Conservation (phyloP, 2,329 filamentous ascomycete genomes). For the Thermoascus crustaceus region DNA sequence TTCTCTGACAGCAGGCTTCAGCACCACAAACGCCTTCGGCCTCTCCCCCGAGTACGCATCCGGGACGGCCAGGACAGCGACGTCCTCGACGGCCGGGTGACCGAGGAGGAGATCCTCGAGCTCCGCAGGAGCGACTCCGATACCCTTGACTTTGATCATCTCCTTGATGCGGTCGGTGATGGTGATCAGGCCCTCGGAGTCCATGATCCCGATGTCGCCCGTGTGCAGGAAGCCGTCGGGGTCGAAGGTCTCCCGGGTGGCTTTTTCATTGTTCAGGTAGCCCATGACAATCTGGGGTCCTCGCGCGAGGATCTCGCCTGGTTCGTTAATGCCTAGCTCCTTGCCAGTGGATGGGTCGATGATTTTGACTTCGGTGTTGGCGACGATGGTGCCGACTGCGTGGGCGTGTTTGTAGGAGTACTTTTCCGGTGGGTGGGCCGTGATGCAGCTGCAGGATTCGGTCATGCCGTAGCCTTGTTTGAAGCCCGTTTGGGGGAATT, state of each 20-base stretch:
- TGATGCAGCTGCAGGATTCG: constrained; percentile 56
- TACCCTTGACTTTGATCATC: constrained; percentile 61
- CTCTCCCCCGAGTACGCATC: constrained; percentile 49
- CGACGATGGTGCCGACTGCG: too few relatives aligned
- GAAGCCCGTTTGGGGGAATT: constrained; percentile 53
- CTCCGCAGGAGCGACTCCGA: constrained; percentile 53
- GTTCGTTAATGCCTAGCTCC: constrained; percentile 45
- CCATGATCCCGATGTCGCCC: constrained; percentile 57
- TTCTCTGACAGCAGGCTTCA: too few relatives aligned
- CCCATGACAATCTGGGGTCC: constrained; percentile 62
- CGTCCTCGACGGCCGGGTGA: constrained; percentile 49
- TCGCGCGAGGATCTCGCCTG: constrained; percentile 58
- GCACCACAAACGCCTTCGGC: constrained; percentile 51
- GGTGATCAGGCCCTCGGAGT: constrained; percentile 48
- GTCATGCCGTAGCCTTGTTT: constrained; percentile 64
- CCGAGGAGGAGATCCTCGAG: constrained; percentile 55
- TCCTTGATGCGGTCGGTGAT: constrained; percentile 55
- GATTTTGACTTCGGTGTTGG: constrained; percentile 53
- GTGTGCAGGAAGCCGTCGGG: constrained; percentile 50
- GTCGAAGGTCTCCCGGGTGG: constrained; percentile 63
- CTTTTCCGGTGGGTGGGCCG: constrained; percentile 49
- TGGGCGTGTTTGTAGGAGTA: constrained; percentile 52
- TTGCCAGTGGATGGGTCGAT: constrained; percentile 43
- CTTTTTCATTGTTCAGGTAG: constrained; percentile 65
- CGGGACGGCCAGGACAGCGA: constrained; percentile 47